Conservation (phyloP, 768 basidiomycete species). For the Mycena rosella region DNA sequence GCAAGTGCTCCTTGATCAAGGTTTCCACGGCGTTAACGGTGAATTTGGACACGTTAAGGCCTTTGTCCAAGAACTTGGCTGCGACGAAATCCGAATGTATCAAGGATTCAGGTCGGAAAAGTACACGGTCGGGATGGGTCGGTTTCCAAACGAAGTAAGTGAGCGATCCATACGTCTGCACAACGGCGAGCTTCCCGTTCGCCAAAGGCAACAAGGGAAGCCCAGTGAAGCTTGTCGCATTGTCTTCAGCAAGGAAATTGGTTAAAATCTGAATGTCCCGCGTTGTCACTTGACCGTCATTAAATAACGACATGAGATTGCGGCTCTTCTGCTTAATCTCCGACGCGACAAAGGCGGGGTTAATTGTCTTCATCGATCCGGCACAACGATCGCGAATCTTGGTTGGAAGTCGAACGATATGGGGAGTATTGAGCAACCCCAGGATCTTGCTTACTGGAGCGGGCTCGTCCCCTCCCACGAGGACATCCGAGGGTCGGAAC, state of each 20-base stretch:
- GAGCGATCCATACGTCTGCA: constrained; percentile 35
- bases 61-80: constrained; percentile 36
- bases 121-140: constrained; percentile 19
- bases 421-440: constrained; percentile 36
- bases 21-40: constrained; percentile 29
- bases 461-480: constrained; percentile 41
- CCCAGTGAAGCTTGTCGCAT: constrained; percentile 38
- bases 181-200: constrained; percentile 45
- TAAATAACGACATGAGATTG: constrained; percentile 20
- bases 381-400: constrained; percentile 39
- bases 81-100: constrained; percentile 44
- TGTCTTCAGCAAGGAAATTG: constrained; percentile 40
- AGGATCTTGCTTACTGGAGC: constrained; percentile 40
- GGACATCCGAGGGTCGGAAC: constrained; percentile 38
- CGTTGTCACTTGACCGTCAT: constrained; percentile 32
- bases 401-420: constrained; percentile 39
- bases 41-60: constrained; percentile 44
- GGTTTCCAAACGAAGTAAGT: constrained; percentile 47
- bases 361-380: constrained; percentile 38
- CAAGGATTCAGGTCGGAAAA: constrained; percentile 44
- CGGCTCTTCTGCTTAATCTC: constrained; percentile 39
- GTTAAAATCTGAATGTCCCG: constrained; percentile 44
- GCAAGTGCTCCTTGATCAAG: constrained; percentile 36
- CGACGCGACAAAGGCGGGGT: constrained; percentile 42
- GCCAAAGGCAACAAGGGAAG: constrained; percentile 55